A percentile compares a stretch with the other conserved stretches of the same genome.
These are phyloP conservation scores for Posidonia australis DNA, from an alignment of 106 monocot genomes.

Conservation along the genomic window DNA sequence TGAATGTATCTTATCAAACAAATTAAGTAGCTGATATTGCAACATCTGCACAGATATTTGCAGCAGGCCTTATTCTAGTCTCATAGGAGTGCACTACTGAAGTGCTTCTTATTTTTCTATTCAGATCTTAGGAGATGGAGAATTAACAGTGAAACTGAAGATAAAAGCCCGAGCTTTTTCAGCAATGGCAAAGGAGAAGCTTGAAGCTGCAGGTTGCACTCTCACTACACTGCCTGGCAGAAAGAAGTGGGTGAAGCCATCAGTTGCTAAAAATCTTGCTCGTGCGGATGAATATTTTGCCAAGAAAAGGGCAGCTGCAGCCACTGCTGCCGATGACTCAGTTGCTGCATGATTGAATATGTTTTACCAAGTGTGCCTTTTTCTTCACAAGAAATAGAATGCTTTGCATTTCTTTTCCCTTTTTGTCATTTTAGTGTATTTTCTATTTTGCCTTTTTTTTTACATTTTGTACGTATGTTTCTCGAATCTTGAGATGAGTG, in stretches of 20 bases:
- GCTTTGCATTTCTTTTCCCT: too few relatives aligned
- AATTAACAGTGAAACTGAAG: constrained; percentile 44
- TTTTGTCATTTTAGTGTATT: too few relatives aligned
- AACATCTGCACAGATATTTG: too few relatives aligned
- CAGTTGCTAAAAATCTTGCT: constrained; percentile 70
- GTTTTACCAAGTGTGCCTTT: not conserved
- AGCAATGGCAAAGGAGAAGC: constrained; percentile 62
- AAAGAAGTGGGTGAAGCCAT: constrained; percentile 91
- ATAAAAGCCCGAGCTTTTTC: constrained; percentile 82
- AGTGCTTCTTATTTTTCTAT: not conserved
- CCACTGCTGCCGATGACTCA: constrained; percentile 1
- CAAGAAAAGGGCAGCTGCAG: constrained; percentile 53
- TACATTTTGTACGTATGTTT: too few relatives aligned
- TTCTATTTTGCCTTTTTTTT: too few relatives aligned
- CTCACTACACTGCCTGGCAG: constrained; percentile 59
- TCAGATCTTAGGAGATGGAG: constrained; percentile 9
- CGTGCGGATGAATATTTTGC: constrained; percentile 90
- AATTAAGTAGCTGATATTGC: too few relatives aligned
- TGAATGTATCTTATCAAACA: too few relatives aligned
- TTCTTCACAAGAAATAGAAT: too few relatives aligned
- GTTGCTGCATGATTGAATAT: not conserved
- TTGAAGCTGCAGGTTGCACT: constrained; percentile 75
- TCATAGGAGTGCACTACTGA: too few relatives aligned
- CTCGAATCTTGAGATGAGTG: too few relatives aligned
- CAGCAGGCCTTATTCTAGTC: too few relatives aligned